phyloP scores from a whole-genome alignment of 768 basidiomycete species.

The Megacollybia marginata region DNA sequence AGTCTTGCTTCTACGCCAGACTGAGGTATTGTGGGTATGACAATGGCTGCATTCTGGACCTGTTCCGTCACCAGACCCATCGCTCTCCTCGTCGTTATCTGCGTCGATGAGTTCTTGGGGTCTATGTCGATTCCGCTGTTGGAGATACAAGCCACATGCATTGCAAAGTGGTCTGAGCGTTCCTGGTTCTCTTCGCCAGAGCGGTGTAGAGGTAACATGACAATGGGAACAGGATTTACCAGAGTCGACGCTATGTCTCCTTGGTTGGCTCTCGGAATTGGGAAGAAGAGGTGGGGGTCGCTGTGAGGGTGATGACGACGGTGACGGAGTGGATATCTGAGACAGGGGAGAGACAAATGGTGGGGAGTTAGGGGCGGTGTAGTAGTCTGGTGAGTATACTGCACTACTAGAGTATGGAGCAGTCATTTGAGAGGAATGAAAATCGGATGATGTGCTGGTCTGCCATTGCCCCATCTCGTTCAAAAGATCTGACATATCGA shows the following conservation, averaged over 20 bases:
- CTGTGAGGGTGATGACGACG: slow-evolving; percentile 1
- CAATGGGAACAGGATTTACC: slow-evolving; percentile 7
- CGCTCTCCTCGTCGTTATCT: slow-evolving; percentile 6
- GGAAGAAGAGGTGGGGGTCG: background rate
- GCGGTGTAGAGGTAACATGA: slow-evolving; percentile 8
- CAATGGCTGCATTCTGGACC: slow-evolving; percentile 9
- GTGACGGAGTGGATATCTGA: slow-evolving; percentile 4
- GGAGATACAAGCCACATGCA: slow-evolving; percentile 10
- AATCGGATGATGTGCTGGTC: no score
- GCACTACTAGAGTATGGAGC: no score
- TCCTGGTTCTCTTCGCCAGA: slow-evolving; percentile 9
- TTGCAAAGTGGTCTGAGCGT: slow-evolving; percentile 9
- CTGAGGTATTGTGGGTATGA: slow-evolving; percentile 6
- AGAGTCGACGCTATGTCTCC: no score
- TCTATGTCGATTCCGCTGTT: slow-evolving; percentile 9
- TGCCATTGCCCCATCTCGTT: no score
- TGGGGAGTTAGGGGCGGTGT: no score
- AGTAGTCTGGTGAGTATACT: no score
- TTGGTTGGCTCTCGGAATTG: background rate
- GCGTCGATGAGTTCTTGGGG: slow-evolving; percentile 11
- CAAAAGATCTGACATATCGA: no score
- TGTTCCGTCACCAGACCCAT: background rate
- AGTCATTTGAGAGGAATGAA: no score
- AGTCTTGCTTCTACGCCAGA: slow-evolving; percentile 9
- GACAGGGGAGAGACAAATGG: background rate